Conservation (phyloP, 169 alveolate genomes). For the Babesia ovis region DNA sequence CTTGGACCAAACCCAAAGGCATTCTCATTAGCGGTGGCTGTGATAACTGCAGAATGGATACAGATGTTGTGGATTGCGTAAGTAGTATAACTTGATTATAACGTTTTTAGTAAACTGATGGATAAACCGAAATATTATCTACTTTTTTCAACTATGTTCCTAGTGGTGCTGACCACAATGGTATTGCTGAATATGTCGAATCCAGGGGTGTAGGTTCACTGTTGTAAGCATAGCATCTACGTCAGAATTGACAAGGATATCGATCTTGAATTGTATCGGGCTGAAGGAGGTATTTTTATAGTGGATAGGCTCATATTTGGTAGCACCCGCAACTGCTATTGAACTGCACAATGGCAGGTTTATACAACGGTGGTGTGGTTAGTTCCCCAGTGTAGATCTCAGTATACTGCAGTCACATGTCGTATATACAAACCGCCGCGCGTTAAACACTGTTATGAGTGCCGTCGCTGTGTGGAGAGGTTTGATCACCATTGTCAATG, state of each 20-base stretch:
- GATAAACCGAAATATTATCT: not conserved
- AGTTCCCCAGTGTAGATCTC: not conserved
- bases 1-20: slow-evolving; percentile 17
- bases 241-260: slow-evolving; percentile 1
- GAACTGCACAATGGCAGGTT: slow-evolving; percentile 14
- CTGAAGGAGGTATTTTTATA: slow-evolving; percentile 5
- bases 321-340: slow-evolving; percentile 29
- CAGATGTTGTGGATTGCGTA: slow-evolving; percentile 13
- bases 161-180: not conserved
- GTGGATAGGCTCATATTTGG: too few relatives aligned
- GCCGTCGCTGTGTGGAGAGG: slow-evolving; percentile 87
- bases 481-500: slow-evolving; percentile 97
- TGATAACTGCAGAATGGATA: not conserved
- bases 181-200: slow-evolving; percentile 10
- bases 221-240: not conserved
- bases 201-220: slow-evolving; percentile 22
- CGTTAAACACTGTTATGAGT: slow-evolving; percentile 91
- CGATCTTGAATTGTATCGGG: not conserved
- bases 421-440: slow-evolving; percentile 85
- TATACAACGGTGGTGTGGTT: slow-evolving; percentile 67
- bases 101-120: not conserved
- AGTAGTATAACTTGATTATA: not conserved
- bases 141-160: not conserved
- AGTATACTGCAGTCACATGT: slow-evolving; percentile 24
- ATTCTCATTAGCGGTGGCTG: not conserved